These are phyloP conservation scores for Penicillium sp. DNA, from an alignment of 2,329 filamentous ascomycete genomes.

Conservation along the genomic window DNA sequence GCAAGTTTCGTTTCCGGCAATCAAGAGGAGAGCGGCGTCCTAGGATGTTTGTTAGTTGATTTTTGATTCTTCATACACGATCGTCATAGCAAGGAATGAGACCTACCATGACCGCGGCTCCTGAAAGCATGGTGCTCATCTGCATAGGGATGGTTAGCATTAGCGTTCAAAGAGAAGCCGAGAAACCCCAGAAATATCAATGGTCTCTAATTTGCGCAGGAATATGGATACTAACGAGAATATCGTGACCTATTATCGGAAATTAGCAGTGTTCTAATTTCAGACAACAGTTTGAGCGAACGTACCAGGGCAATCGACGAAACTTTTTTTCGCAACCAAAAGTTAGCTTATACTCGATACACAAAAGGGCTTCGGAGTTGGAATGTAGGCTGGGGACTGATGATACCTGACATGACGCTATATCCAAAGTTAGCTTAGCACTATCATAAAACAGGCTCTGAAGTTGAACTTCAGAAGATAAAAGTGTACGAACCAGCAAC, in stretches of 20 bases:
- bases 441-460: neutral
- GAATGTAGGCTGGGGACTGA: neutral
- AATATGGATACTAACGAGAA: slow-evolving; percentile 59
- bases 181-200: neutral
- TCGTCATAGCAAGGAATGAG: neutral
- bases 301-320: slow-evolving; percentile 85
- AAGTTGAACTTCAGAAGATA: neutral
- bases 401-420: slow-evolving; percentile 11
- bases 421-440: neutral
- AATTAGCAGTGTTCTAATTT: slow-evolving; percentile 1
- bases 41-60: neutral
- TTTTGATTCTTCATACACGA: neutral
- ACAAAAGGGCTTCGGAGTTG: neutral
- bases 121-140: slow-evolving; percentile 99
- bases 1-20: slow-evolving; percentile 97
- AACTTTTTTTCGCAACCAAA: slow-evolving; percentile 53
- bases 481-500: slow-evolving; percentile 81
- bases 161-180: neutral
- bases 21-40: slow-evolving; percentile 90
- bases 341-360: slow-evolving; percentile 9
- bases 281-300: neutral
- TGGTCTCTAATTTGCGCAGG: neutral
- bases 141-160: slow-evolving; percentile 5
- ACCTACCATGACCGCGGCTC: slow-evolving; percentile 84
- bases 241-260: slow-evolving; percentile 70